phyloP scores from a whole-genome alignment of 2,329 filamentous ascomycete species.

The Ophiocordyceps robertsii region DNA sequence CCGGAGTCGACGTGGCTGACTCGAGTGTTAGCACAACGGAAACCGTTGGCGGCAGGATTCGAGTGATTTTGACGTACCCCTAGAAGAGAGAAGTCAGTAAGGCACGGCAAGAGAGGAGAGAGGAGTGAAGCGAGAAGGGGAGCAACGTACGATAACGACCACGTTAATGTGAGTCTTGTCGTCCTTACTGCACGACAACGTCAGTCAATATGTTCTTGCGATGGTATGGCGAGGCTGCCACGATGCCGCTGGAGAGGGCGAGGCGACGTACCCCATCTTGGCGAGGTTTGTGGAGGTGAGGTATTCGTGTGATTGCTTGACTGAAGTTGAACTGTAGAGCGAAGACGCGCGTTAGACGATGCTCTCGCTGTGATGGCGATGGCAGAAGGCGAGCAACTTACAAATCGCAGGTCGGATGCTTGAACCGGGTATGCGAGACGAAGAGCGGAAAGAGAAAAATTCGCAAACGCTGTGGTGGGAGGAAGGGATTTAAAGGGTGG shows the following conservation, averaged over 20 bases:
- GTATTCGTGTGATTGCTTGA: slow-evolving; percentile 4
- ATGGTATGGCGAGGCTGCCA: neutral
- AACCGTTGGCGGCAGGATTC: slow-evolving; percentile 14
- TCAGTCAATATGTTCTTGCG: slow-evolving; percentile 1
- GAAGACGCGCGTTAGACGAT: slow-evolving; percentile 2
- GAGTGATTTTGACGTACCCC: slow-evolving; percentile 12
- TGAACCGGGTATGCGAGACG: slow-evolving; percentile 31
- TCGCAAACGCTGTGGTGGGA: slow-evolving; percentile 22
- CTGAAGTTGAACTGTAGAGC: slow-evolving; percentile 3
- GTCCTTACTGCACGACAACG: slow-evolving; percentile 56
- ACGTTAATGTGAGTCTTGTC: slow-evolving; percentile 95
- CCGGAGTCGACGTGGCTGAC: slow-evolving; percentile 91
- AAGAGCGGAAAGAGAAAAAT: slow-evolving; percentile 25
- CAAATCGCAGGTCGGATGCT: slow-evolving; percentile 29
- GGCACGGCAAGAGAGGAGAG: neutral
- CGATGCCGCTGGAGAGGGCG: neutral
- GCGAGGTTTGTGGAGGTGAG: slow-evolving; percentile 10
- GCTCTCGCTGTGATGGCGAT: neutral
- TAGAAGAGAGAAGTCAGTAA: slow-evolving; percentile 9
- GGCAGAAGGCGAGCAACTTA: slow-evolving; percentile 11
- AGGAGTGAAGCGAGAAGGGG: neutral
- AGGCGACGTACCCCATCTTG: slow-evolving; percentile 21
- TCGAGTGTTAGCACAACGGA: slow-evolving; percentile 9
- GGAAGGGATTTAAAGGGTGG: slow-evolving; percentile 24
- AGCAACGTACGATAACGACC: slow-evolving; percentile 65